phyloP scores from a whole-genome alignment of 1,284 basidiomycete species.

The Heterobasidion annosum region DNA sequence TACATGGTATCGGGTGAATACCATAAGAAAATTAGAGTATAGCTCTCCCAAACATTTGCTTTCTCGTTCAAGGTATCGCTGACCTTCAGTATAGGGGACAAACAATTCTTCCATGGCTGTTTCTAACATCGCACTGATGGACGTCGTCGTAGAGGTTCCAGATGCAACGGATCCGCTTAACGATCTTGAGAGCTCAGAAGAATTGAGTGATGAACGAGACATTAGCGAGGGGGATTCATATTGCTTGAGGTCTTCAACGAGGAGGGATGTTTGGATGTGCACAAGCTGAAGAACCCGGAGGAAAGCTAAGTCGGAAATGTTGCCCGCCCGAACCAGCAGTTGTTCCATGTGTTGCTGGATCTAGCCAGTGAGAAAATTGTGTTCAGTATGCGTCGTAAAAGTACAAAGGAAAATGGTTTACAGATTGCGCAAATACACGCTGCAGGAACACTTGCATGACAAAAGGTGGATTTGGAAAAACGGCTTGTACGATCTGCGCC shows the following conservation, averaged over 20 bases:
- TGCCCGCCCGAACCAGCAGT: constrained; percentile 64
- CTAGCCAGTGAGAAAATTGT: constrained; percentile 27
- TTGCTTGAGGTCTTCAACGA: constrained; percentile 90
- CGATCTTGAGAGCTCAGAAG: constrained; percentile 48
- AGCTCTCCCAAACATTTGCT: constrained; percentile 80
- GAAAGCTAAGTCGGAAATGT: constrained; percentile 83
- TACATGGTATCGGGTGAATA: constrained; percentile 89
- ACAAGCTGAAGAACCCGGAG: constrained; percentile 87
- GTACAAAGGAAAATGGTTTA: constrained; percentile 26
- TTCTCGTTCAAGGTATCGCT: constrained; percentile 89
- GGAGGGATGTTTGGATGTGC: constrained; percentile 67
- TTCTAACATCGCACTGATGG: constrained; percentile 82
- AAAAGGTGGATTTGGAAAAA: constrained; percentile 94
- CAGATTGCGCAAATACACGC: constrained; percentile 96
- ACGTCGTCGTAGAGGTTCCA: constrained; percentile 24
- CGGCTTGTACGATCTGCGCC: constrained; percentile 96
- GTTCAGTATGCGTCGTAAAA: constrained; percentile 5
- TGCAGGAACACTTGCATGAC: constrained; percentile 99
- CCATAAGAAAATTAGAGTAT: constrained; percentile 67
- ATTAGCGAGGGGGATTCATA: constrained; percentile 76
- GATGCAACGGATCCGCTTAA: constrained; percentile 34
- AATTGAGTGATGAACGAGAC: constrained; percentile 52
- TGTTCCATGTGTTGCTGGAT: constrained; percentile 93
- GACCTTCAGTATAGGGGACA: constrained; percentile 88
- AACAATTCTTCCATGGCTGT: constrained; percentile 95